Conservation (phyloP, 225 moss, liverwort and hornwort genomes). For the Straminergon stramineum region DNA sequence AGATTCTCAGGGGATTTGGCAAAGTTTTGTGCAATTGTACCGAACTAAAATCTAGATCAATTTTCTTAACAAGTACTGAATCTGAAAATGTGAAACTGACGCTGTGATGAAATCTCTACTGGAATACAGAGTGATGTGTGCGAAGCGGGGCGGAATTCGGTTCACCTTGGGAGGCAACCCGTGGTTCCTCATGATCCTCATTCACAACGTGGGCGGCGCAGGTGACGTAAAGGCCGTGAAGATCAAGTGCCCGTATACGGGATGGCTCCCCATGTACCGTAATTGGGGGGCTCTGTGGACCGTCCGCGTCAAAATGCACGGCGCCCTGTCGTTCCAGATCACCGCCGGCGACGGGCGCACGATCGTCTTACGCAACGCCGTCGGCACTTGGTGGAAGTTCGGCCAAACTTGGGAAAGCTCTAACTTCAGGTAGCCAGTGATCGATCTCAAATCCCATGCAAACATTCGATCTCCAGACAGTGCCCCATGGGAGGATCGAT, state of each 20-base stretch:
- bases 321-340: constrained; percentile 38
- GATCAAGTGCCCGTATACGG: not conserved
- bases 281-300: constrained; percentile 35
- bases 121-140: not conserved
- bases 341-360: constrained; percentile 21
- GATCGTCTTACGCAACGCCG: constrained; percentile 12
- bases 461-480: not conserved
- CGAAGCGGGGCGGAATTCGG: not conserved
- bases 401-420: constrained; percentile 50
- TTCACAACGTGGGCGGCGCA: constrained; percentile 11
- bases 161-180: constrained; percentile 3
- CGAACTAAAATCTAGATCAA: not conserved
- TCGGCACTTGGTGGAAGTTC: constrained; percentile 34
- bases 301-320: constrained; percentile 11
- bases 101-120: not conserved
- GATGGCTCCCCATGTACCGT: constrained; percentile 9
- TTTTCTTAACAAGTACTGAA: not conserved
- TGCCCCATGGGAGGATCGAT: not conserved
- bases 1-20: not conserved
- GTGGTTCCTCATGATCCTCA: constrained; percentile 22
- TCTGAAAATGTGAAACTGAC: not conserved
- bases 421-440: constrained; percentile 5
- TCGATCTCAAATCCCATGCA: not conserved
- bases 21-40: too few relatives aligned
- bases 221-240: not conserved